Evolutionary conservation across 1,284 basidiomycete genomes (phyloP), one percentile per base, ranked within the genome.

Genomic region (Taiwanofungus camphoratus): DNA sequence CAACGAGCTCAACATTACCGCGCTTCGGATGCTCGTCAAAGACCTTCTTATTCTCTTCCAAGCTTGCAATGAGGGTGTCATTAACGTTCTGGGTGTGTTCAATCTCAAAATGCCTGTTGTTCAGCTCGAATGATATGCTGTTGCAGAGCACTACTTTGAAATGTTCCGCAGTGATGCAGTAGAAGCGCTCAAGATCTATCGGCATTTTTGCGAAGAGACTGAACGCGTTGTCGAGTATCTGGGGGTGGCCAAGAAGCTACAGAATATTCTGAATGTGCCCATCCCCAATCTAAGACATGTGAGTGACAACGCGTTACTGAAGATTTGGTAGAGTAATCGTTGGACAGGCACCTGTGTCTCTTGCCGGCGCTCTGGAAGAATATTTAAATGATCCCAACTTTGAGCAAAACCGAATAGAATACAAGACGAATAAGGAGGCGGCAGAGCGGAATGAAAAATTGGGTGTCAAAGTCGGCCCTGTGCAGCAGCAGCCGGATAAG

Each of bases 331-430:
- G 13, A 7, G 16, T 36, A 23, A 27, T 46, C 12, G 38, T 22
- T n/a, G 42, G 15, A 18, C 48, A 92, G 87, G 95, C 96, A 0
- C 96, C 95, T 6, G 86, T 97, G 16, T 93, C 90, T 2, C 73
- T 99, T 12, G 94, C 91, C 6, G 85, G 87, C 31, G 86, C 95
- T 13, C 76, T 99, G 20, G 89, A 99, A 60, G 96, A 99, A 61
- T 99, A 99, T 60, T 72, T 98, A 32, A 83, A 91, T 48, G 93
- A 97, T 64, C 89, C 93, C 13, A 92, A 93, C 62, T 99, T 98
- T 61, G 95, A 98, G 64, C 79, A 92, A 62, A 97, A 96, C 60
- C 72, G 95, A 42, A 69, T 87, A 15, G 94, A 98, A 58, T 97
- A 99, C 68, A 92, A 80, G 65, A 74, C 83, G 31, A 92, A 83